A percentile compares a stretch with the other conserved stretches of the same genome.
Evolutionary conservation across 2,329 filamentous ascomycete species (phyloP).

Genomic region (Aureobasidium sp.): DNA sequence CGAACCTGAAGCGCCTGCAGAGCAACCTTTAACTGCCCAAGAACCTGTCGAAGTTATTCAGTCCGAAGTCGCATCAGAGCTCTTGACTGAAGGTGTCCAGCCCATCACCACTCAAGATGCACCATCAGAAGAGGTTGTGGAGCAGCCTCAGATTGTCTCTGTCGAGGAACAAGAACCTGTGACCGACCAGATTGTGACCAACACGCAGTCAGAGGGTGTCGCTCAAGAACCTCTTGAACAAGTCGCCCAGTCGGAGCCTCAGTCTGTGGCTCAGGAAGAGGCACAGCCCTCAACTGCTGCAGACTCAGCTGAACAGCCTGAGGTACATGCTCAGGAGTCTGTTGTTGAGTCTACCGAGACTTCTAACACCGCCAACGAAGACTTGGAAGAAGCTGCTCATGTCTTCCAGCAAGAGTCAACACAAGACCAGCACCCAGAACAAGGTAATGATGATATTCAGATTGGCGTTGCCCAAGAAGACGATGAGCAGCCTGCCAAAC

Average conservation of each 20-base stretch:
- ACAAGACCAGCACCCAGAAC: background rate
- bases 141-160: background rate
- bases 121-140: background rate
- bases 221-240: background rate
- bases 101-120: background rate
- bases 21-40: background rate
- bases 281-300: background rate
- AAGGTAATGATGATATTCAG: background rate
- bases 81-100: slow-evolving; percentile 3
- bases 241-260: background rate
- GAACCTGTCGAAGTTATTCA: slow-evolving; percentile 2
- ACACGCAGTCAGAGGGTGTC: background rate
- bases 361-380: background rate
- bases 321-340: background rate
- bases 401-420: background rate
- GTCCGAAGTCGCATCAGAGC: background rate
- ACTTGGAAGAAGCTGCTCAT: background rate
- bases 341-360: background rate
- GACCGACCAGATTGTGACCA: background rate
- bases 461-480: background rate
- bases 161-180: background rate
- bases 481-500: background rate
- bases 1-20: background rate
- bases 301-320: background rate
- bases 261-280: background rate